Evolutionary conservation across 1,284 basidiomycete genomes (phyloP).

Genomic region (Cerrena zonata): DNA sequence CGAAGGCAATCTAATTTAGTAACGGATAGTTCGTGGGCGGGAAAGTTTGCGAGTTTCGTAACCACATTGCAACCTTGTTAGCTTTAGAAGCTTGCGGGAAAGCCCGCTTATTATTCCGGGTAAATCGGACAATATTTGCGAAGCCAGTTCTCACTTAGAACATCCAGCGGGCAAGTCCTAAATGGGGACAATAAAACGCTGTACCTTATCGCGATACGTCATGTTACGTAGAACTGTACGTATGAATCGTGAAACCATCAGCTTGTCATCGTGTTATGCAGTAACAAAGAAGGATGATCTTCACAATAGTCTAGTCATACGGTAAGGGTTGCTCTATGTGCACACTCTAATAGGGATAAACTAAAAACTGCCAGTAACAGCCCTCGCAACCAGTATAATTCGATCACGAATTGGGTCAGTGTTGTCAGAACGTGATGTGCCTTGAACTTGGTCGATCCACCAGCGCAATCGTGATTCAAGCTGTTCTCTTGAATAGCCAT

Average conservation of each 20-base stretch:
- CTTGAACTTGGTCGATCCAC: conserved; percentile 48
- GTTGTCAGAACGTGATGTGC: conserved; percentile 13
- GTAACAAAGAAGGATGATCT: background rate
- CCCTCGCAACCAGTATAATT: conserved; percentile 33
- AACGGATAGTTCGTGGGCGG: too few relatives aligned
- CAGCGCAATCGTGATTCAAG: conserved; percentile 47
- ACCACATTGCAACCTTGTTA: too few relatives aligned
- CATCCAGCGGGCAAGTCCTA: too few relatives aligned
- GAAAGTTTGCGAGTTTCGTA: too few relatives aligned
- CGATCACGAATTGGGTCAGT: conserved; percentile 39
- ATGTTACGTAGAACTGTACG: too few relatives aligned
- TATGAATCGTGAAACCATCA: background rate
- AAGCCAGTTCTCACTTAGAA: too few relatives aligned
- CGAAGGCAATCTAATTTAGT: too few relatives aligned
- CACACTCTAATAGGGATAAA: background rate
- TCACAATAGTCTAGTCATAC: background rate
- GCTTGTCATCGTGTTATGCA: background rate
- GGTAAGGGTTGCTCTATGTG: background rate
- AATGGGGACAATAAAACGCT: too few relatives aligned
- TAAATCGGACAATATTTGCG: too few relatives aligned
- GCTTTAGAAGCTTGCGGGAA: too few relatives aligned
- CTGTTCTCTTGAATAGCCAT: conserved; percentile 33
- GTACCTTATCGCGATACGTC: too few relatives aligned
- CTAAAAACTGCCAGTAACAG: conserved; percentile 15
- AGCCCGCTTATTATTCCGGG: too few relatives aligned